Percentiles rank a stretch among this genome's conserved stretches.
These are phyloP conservation scores for Thermochaetoides thermophila DNA, from an alignment of 495 filamentous ascomycete genomes.

Conservation along the genomic window DNA sequence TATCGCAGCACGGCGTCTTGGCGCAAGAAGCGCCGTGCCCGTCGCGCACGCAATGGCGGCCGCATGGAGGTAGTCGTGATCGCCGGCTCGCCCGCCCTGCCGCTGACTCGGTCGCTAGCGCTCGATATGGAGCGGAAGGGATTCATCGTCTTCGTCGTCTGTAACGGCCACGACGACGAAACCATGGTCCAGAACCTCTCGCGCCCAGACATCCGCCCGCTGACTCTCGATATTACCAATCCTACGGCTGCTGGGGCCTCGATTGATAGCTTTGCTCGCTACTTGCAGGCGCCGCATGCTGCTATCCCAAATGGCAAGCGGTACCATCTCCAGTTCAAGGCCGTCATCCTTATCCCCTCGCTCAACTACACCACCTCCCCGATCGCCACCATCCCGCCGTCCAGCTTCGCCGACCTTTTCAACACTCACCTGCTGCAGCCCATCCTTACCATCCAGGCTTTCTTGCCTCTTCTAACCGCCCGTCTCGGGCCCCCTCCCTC, in stretches of 20 bases:
- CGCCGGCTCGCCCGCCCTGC: constrained; percentile 66
- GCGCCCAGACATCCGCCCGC: constrained; percentile 61
- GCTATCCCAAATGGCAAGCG: constrained; percentile 57
- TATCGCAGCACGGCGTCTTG: constrained; percentile 45
- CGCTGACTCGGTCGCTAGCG: constrained; percentile 64
- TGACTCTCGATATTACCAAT: constrained; percentile 72
- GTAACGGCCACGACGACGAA: constrained; percentile 68
- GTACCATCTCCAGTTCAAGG: constrained; percentile 58
- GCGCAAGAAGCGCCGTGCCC: constrained; percentile 57
- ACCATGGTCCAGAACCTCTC: constrained; percentile 57
- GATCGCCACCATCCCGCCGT: constrained; percentile 67
- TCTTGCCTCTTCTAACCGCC: constrained; percentile 63
- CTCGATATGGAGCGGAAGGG: constrained; percentile 80
- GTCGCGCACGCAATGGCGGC: constrained; percentile 65
- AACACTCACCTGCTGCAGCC: constrained; percentile 89
- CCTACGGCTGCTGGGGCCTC: constrained; percentile 36
- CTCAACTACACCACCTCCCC: constrained; percentile 58
- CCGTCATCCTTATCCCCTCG: constrained; percentile 63
- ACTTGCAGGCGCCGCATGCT: constrained; percentile 56
- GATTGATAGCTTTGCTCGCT: constrained; percentile 48
- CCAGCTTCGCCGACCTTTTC: constrained; percentile 72
- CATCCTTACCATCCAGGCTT: constrained; percentile 70
- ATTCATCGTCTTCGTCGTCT: constrained; percentile 85
- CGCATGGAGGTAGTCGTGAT: constrained; percentile 81
- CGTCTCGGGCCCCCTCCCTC: constrained; percentile 29